A percentile compares a stretch with the other conserved stretches of the same genome.
phyloP scores from a whole-genome alignment of 2,329 filamentous ascomycete genomes.

The Lecanicillium sp. region DNA sequence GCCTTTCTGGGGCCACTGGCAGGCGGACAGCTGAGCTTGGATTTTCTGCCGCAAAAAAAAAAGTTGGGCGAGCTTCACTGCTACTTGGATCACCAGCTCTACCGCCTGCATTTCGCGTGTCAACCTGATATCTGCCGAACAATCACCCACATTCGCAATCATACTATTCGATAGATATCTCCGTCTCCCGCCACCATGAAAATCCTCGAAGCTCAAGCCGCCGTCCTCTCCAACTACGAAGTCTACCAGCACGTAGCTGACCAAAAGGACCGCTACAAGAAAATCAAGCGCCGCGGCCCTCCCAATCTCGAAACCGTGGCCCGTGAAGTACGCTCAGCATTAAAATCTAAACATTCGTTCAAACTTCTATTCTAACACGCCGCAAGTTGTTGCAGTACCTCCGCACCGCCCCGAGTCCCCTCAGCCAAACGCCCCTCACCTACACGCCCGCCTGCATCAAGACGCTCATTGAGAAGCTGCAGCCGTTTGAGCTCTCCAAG shows the following conservation, averaged over 20 bases:
- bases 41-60: constrained; percentile 2
- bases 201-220: constrained; percentile 65
- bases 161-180: neutral
- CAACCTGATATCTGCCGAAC: neutral
- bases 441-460: constrained; percentile 49
- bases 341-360: neutral
- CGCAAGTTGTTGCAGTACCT: constrained; percentile 56
- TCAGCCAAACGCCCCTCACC: constrained; percentile 47
- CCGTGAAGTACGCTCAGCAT: constrained; percentile 51
- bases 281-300: constrained; percentile 45
- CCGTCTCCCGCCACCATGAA: constrained; percentile 43
- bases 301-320: constrained; percentile 56
- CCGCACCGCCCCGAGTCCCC: constrained; percentile 46
- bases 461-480: constrained; percentile 48
- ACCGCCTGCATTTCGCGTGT: neutral
- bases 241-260: constrained; percentile 60
- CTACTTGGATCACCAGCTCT: too few species aligned
- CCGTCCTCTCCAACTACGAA: constrained; percentile 66
- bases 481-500: constrained; percentile 57
- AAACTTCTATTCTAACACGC: neutral
- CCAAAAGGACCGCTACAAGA: constrained; percentile 47
- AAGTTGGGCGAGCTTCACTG: constrained; percentile 8
- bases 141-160: neutral
- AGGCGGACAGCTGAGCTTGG: neutral
- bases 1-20: too few species aligned